Evolutionary conservation across 1,139 yeast species (phyloP).

Genomic region (Kluyveromyces marxianus): DNA sequence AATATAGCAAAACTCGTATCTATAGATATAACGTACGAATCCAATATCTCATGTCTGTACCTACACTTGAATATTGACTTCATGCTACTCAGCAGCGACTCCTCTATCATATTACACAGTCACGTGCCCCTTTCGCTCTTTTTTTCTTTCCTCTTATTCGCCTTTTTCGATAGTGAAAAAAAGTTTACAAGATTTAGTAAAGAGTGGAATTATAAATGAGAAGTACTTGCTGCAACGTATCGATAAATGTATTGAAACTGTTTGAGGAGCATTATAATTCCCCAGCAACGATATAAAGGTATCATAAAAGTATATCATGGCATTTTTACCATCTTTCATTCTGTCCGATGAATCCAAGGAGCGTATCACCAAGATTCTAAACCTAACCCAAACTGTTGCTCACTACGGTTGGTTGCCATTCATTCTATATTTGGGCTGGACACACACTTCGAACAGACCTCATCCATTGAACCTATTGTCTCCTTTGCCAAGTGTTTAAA

Average conservation of each 20-base stretch:
- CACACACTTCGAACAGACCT: conserved; percentile 79
- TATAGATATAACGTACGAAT: conserved; percentile 1
- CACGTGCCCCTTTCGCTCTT: no score
- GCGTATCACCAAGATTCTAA: conserved; percentile 76
- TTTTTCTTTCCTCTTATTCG: no score
- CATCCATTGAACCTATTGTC: conserved; percentile 49
- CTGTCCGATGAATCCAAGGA: conserved; percentile 67
- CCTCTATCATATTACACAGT: no score
- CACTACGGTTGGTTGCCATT: conserved; percentile 98
- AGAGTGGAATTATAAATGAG: no score
- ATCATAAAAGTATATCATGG: conserved; percentile 11
- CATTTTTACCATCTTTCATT: conserved; percentile 30
- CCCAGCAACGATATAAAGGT: no score
- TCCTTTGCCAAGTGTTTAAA: conserved; percentile 62
- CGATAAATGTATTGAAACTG: no score
- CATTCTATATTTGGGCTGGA: conserved; percentile 88
- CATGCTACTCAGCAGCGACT: no score
- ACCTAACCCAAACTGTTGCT: conserved; percentile 76
- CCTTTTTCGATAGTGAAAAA: no score
- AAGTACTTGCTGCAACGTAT: no score
- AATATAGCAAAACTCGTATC: background rate
- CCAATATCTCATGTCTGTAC: background rate
- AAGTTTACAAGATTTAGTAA: no score
- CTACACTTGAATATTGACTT: background rate
- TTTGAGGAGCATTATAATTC: no score